Base-by-base conservation (phyloP, 202 grass and related monocot species). In the Panicum virgatum region DNA sequence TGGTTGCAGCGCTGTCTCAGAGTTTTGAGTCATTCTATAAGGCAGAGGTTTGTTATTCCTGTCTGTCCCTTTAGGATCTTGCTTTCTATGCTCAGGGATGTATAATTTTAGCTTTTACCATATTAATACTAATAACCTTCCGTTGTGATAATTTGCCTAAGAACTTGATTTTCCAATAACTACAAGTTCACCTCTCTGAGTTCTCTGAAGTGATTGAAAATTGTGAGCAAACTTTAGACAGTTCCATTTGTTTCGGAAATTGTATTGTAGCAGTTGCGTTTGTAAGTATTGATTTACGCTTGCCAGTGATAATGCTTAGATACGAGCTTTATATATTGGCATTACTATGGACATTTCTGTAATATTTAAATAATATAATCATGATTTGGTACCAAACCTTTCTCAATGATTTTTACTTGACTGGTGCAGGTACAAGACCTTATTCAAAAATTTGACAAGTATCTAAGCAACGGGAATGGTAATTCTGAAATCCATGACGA, bases 1-100 rank as follows among this genome's bases (percentile, higher is more conserved):
- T 90, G 87, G 82, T 95, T 78, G 89, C 68, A 59, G 78, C 80
- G 62, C 68, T 98, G 58, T 96, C 90, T 39, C 46, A 87, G 80
- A 84, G 80, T 84, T 91, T 98, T 85, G 90, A 98, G 48, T 93
- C 87, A 69, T 88, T 93, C 73, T 98, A 93, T 66, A 82, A 98
- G 80, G 80, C 84, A 80, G 89, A 98, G 92, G 96, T 98, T 80
- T 27, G 80, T 65, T 39, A 80, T 76, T 64, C 34, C 18, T 82
- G 14, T 57, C 18, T 83, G 29, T 61, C 32, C 71, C 79, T 50
- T n/a, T 71, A 78, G 27, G 18, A 80, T 69, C 27, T 73, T 79
- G 3, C 53, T 58, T 57, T 69, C 71, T 75, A 72, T 79, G 38
- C 65, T 62, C 47, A 54, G 25, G 7, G 19, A 20, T 43, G 60